These are phyloP conservation scores for Xylaria flabelliformis DNA, from an alignment of 495 filamentous ascomycete genomes.

Conservation along the genomic window DNA sequence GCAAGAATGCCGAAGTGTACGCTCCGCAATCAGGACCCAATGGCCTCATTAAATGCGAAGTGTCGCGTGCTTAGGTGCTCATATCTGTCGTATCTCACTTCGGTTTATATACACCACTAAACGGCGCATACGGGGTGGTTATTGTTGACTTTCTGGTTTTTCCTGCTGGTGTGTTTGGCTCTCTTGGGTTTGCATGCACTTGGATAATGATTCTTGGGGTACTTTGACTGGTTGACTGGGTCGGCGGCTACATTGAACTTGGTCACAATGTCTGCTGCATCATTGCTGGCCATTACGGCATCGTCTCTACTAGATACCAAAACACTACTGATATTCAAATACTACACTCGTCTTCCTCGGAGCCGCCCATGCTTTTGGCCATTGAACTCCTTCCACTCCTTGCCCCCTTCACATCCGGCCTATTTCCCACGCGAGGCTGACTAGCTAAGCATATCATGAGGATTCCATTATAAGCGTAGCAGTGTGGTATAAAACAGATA, in stretches of 20 bases:
- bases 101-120: conserved; percentile 44
- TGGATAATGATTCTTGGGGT: conserved; percentile 11
- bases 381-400: not conserved
- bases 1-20: conserved; percentile 94
- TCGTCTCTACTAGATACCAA: conserved; percentile 31
- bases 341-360: not conserved
- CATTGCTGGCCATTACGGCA: conserved; percentile 4
- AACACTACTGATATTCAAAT: conserved; percentile 21
- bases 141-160: conserved; percentile 21
- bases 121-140: conserved; percentile 28
- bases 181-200: conserved; percentile 24
- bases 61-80: conserved; percentile 61
- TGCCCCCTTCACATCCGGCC: not conserved
- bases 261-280: not conserved
- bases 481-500: conserved; percentile 34
- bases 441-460: not conserved
- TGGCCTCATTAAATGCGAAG: conserved; percentile 94
- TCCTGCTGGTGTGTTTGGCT: conserved; percentile 12
- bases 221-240: not conserved
- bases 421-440: not conserved
- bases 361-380: not conserved
- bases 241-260: conserved; percentile 5
- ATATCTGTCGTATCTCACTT: conserved; percentile 42
- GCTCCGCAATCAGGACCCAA: conserved; percentile 92
- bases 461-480: conserved; percentile 32